Conservation (phyloP, 305 asterid species). For the Plantago coronopus region DNA sequence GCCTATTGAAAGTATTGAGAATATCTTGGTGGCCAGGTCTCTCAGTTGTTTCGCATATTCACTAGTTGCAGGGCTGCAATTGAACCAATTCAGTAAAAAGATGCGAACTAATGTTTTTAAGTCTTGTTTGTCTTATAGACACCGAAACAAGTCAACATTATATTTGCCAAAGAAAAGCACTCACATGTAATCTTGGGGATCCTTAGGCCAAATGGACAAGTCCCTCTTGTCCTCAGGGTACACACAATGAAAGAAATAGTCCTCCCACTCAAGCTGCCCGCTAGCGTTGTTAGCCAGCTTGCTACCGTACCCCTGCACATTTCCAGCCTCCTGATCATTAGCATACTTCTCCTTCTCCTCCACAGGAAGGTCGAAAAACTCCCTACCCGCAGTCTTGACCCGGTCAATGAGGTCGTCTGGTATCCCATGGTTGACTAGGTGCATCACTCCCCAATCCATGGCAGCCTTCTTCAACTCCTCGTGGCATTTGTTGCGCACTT, state of each 20-base stretch:
- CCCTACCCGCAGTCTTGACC: constrained; percentile 49
- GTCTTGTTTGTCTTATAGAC: too few species aligned
- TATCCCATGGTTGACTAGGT: constrained; percentile 71
- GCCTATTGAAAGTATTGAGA: constrained; percentile 62
- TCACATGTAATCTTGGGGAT: constrained; percentile 68
- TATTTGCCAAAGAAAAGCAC: constrained; percentile 26
- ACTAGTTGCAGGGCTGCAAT: constrained; percentile 44
- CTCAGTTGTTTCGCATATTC: constrained; percentile 66
- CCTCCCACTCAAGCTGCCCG: constrained; percentile 86
- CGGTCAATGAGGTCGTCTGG: constrained; percentile 38
- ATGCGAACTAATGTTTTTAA: too few species aligned
- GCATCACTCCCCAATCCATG: constrained; percentile 92
- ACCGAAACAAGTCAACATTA: too few species aligned
- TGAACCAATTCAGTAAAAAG: neutral
- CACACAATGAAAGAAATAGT: constrained; percentile 68
- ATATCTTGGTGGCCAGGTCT: constrained; percentile 50
- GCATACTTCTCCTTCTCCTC: constrained; percentile 94
- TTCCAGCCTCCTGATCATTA: constrained; percentile 63
- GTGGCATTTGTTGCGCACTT: constrained; percentile 36
- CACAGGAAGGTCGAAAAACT: constrained; percentile 51
- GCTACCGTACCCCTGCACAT: constrained; percentile 85
- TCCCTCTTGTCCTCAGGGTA: constrained; percentile 55
- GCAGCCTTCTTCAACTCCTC: constrained; percentile 61
- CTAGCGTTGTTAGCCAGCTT: constrained; percentile 70
- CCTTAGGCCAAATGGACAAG: constrained; percentile 71